phyloP scores from a whole-genome alignment of 2,329 filamentous ascomycete species.

The Alternaria metachromatica region DNA sequence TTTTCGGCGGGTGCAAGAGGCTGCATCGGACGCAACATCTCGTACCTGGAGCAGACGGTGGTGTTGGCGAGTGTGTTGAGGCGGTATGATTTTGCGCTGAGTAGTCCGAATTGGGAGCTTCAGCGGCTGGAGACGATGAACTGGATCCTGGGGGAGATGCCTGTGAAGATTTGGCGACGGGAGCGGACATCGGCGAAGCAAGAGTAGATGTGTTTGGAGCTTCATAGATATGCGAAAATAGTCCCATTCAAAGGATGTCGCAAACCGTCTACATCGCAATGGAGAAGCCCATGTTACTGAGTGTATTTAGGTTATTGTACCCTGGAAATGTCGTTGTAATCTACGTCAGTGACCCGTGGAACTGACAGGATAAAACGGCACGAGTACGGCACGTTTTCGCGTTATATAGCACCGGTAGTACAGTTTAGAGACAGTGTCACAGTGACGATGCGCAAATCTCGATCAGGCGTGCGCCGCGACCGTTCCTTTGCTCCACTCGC shows the following conservation, averaged over 20 bases:
- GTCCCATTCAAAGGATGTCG: background rate
- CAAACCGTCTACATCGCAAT: background rate
- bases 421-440: no score
- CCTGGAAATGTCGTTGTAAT: no score
- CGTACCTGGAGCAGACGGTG: conserved; percentile 41
- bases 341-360: no score
- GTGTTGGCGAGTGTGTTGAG: conserved; percentile 44
- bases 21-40: conserved; percentile 42
- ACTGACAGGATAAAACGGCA: no score
- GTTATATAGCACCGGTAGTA: no score
- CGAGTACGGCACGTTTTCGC: no score
- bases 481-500: background rate
- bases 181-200: conserved; percentile 17
- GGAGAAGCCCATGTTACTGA: background rate
- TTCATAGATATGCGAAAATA: background rate
- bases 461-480: background rate
- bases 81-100: conserved; percentile 49
- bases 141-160: conserved; percentile 47
- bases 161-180: conserved; percentile 48
- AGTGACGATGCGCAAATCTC: background rate
- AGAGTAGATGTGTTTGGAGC: conserved; percentile 5
- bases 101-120: conserved; percentile 44
- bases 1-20: conserved; percentile 39
- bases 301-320: background rate
- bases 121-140: conserved; percentile 49